Evolutionary conservation across 1,139 yeast genomes (phyloP), one percentile per base, ranked within the genome.

Genomic region (Kurtzmaniella natalensis): DNA sequence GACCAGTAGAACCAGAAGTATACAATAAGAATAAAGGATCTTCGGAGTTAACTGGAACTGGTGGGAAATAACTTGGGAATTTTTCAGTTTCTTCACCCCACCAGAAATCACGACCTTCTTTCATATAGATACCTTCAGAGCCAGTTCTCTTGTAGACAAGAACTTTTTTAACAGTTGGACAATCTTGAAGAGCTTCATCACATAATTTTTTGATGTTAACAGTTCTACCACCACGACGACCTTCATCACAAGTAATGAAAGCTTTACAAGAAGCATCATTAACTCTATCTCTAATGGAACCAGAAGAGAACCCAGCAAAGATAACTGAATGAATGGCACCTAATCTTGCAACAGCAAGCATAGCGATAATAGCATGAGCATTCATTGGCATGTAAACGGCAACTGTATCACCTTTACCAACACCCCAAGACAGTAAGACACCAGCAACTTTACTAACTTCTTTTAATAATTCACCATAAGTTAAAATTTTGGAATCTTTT

Each of bases 331-430:
- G 98, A 47, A 88, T 72, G 33, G 98, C 98, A 61, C 98, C 98
- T 45, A 92, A 67, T 67, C 98, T 82, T 32, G 86, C 89, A 51
- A 88, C 85, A 35, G 98, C 96, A 54, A 92, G 73, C 85, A 92
- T 81, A 44, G 98, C 89, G 47, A 92, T 74, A 39, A 92, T 77
- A 34, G 97, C 96, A 62, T 88, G 95, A 37, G 96, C 87, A 43
- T 87, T 88, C 97, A 92, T 92, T 55, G 98, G 98, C 66, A 92
- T 68, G 65, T 92, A 92, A 46, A 92, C 82, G 42, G 96, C 97
- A 40, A 92, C 97, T 28, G 94, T 86, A 58, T 92, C 98, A 57
- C 98, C 97, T 61, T 86, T 86, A 47, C 70, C 62, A 51, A 92
- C 81, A 43, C 97, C 97, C 87, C 95, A 86, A 36, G 80, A 70